These are phyloP conservation scores for Apophysomyces sp. DNA, from an alignment of 371 early-diverging fungal species.

Conservation along the genomic window DNA sequence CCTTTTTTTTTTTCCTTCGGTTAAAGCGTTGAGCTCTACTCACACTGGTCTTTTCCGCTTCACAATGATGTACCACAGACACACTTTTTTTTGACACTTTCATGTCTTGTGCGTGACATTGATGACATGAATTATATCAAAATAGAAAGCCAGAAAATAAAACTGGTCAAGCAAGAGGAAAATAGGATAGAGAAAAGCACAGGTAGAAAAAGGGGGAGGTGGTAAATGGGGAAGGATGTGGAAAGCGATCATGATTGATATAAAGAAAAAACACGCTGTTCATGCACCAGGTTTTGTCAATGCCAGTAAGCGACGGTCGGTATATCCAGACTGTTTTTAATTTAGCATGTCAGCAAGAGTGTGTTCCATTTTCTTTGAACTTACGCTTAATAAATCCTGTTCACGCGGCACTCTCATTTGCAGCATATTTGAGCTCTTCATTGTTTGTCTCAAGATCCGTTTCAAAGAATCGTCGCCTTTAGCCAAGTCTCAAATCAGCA, in stretches of 20 bases:
- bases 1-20: too few relatives aligned
- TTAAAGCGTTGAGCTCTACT: too few relatives aligned
- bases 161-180: too few relatives aligned
- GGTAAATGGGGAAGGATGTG: background rate
- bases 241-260: background rate
- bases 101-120: too few relatives aligned
- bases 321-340: slow-evolving; percentile 39
- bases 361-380: background rate
- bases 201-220: background rate
- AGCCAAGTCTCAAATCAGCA: background rate
- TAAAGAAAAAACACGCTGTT: background rate
- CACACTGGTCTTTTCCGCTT: too few relatives aligned
- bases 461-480: slow-evolving; percentile 31
- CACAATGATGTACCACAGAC: too few relatives aligned
- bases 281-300: slow-evolving; percentile 21
- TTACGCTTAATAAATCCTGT: slow-evolving; percentile 28
- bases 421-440: slow-evolving; percentile 4
- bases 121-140: too few relatives aligned
- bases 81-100: too few relatives aligned
- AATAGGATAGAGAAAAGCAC: too few relatives aligned
- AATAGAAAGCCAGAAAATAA: too few relatives aligned
- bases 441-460: slow-evolving; percentile 25
- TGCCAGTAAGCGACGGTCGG: slow-evolving; percentile 42
- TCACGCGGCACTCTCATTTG: slow-evolving; percentile 34
- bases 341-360: background rate